These are phyloP conservation scores for Hymenoscyphus fraxineus DNA, from an alignment of 2,329 filamentous ascomycete species.

Conservation along the genomic window DNA sequence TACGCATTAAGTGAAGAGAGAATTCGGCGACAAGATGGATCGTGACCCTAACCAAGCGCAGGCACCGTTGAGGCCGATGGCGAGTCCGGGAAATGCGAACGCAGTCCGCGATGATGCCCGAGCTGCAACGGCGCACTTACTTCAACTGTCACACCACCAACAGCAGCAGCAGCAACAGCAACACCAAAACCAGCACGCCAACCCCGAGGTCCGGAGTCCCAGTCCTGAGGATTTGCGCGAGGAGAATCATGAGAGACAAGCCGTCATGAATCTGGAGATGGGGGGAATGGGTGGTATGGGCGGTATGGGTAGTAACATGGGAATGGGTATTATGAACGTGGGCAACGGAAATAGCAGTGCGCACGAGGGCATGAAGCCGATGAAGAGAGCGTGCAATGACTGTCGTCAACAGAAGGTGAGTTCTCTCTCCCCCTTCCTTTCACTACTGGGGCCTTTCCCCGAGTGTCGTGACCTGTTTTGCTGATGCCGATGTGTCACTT, in stretches of 20 bases:
- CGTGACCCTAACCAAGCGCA: neutral
- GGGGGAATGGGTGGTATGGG: too few species aligned
- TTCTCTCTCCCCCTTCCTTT: neutral
- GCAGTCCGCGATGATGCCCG: neutral
- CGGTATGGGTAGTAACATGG: too few species aligned
- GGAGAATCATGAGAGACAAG: neutral
- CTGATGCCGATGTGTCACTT: neutral
- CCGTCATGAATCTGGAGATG: too few species aligned
- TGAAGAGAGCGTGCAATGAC: slow-evolving; percentile 15
- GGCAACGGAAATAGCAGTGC: neutral
- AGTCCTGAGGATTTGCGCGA: neutral
- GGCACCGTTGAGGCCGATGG: neutral
- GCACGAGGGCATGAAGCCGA: slow-evolving; percentile 10
- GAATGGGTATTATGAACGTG: neutral
- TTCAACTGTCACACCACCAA: neutral
- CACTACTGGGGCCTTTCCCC: neutral
- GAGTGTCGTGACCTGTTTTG: neutral
- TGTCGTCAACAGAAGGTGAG: slow-evolving; percentile 11
- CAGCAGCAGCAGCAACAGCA: too few species aligned
- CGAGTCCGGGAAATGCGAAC: neutral
- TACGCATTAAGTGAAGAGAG: neutral
- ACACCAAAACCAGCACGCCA: neutral
- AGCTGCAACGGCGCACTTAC: neutral
- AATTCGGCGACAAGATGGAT: neutral
- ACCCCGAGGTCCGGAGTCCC: neutral